Percentiles rank a stretch among this genome's conserved stretches.
These are phyloP conservation scores for Oryza meyeriana DNA, from an alignment of 176 grass and related monocot genomes.

Conservation along the genomic window DNA sequence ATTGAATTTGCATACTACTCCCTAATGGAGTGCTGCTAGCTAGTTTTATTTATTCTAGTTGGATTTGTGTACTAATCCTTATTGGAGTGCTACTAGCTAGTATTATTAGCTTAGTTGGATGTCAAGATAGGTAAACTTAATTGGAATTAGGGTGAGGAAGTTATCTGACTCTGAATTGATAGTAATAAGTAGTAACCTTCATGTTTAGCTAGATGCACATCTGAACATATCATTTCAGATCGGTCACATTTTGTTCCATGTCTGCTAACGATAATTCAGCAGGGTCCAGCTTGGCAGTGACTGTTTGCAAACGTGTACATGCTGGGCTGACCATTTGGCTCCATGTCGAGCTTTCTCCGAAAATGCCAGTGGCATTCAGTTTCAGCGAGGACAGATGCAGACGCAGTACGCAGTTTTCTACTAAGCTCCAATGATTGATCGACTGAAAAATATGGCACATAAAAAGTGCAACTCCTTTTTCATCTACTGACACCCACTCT, in stretches of 20 bases:
- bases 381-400: neutral
- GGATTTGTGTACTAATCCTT: neutral
- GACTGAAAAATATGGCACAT: neutral
- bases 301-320: conserved; percentile 16
- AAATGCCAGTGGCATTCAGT: neutral
- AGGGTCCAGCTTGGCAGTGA: neutral
- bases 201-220: neutral
- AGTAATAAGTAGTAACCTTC: neutral
- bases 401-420: neutral
- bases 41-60: neutral
- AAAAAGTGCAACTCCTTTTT: neutral
- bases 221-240: neutral
- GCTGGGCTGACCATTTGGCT: neutral
- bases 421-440: neutral
- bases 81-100: neutral
- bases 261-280: neutral
- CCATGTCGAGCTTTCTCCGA: neutral
- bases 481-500: neutral
- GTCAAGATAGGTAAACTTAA: neutral
- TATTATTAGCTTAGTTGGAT: neutral
- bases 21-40: too few species aligned
- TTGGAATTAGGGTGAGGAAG: neutral
- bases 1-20: neutral
- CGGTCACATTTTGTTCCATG: neutral
- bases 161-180: neutral